phyloP scores from a whole-genome alignment of 2,329 filamentous ascomycete species.

The Blastomyces parvus region DNA sequence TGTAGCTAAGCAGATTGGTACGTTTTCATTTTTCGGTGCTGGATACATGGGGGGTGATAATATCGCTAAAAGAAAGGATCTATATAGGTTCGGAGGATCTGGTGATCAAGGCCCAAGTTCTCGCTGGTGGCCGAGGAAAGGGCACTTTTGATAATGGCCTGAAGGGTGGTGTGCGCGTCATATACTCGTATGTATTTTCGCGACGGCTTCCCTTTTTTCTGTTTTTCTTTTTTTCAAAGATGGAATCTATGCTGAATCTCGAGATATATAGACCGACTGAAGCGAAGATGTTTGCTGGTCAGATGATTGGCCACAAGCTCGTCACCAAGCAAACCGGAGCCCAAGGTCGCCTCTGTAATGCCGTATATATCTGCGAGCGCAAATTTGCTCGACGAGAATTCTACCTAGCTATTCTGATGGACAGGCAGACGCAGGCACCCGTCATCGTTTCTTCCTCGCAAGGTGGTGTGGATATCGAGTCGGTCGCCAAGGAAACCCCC shows the following conservation, averaged over 20 bases:
- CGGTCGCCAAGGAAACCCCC: constrained; percentile 94
- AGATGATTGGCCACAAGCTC: constrained; percentile 99
- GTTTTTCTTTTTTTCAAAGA: not conserved
- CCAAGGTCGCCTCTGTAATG: constrained; percentile 83
- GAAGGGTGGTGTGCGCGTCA: constrained; percentile 96
- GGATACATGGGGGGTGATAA: not conserved
- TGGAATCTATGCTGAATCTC: not conserved
- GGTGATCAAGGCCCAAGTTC: constrained; percentile 99
- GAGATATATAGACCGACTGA: constrained; percentile 54
- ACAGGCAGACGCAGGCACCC: constrained; percentile 78
- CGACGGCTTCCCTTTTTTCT: not conserved
- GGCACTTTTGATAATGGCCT: constrained; percentile 96
- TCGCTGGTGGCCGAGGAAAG: constrained; percentile 96
- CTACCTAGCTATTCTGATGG: constrained; percentile 98
- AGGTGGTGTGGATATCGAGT: constrained; percentile 98
- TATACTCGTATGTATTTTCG: constrained; percentile 64
- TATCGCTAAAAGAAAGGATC: not conserved
- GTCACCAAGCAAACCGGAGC: constrained; percentile 99
- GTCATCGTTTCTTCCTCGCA: constrained; percentile 97
- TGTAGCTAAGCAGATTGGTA: constrained; percentile 81
- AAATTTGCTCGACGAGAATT: constrained; percentile 99
- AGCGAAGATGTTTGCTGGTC: constrained; percentile 94
- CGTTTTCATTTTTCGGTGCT: constrained; percentile 17
- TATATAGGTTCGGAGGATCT: constrained; percentile 68
- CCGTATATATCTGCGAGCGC: constrained; percentile 98